These are phyloP conservation scores for Yarrowia divulgata DNA, from an alignment of 805 yeast genomes.

Conservation along the genomic window DNA sequence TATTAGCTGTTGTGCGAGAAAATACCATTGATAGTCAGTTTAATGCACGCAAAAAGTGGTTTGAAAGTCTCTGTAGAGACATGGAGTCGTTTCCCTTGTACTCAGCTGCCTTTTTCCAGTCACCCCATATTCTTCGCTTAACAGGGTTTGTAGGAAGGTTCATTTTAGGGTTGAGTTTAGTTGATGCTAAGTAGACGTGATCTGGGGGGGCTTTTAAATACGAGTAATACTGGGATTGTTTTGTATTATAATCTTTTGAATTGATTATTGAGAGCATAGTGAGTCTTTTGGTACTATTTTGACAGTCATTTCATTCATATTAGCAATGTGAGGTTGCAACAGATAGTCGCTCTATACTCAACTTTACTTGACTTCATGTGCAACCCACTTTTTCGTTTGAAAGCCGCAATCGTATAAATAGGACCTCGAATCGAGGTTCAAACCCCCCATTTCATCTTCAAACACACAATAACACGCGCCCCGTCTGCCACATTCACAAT, in stretches of 20 bases:
- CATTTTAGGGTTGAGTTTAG: background rate
- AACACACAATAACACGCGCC: background rate
- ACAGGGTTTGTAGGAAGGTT: slow-evolving; percentile 6
- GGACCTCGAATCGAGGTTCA: background rate
- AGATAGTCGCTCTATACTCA: background rate
- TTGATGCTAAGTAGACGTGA: background rate
- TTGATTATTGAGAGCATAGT: too few relatives aligned
- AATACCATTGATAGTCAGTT: background rate
- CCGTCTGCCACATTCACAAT: background rate
- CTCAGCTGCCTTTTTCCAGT: background rate
- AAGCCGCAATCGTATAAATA: slow-evolving; percentile 21
- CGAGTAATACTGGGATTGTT: too few relatives aligned
- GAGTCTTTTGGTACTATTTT: too few relatives aligned
- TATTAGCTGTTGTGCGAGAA: background rate
- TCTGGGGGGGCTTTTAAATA: background rate
- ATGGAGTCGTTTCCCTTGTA: too few relatives aligned
- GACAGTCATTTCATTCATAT: too few relatives aligned
- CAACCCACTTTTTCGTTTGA: background rate
- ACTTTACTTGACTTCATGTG: background rate
- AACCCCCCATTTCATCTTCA: background rate
- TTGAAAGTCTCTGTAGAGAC: background rate
- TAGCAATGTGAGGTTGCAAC: too few relatives aligned
- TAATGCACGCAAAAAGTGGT: slow-evolving; percentile 27
- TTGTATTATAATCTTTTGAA: too few relatives aligned
- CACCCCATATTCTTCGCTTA: slow-evolving; percentile 20